Conservation (phyloP, 2,329 filamentous ascomycete species). For the Colletotrichum tabaci region DNA sequence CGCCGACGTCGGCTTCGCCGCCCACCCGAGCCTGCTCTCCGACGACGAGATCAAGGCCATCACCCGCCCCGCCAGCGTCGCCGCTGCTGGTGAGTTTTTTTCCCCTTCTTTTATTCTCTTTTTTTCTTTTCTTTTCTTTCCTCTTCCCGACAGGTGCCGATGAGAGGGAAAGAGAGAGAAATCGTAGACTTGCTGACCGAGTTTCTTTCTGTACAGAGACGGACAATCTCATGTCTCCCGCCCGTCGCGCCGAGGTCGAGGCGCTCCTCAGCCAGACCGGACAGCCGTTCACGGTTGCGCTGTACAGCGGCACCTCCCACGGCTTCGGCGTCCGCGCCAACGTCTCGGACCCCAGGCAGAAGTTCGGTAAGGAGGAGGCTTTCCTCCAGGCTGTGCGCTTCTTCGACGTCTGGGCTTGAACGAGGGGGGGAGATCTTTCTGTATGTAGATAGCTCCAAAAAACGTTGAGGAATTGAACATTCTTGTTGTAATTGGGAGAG, state of each 20-base stretch:
- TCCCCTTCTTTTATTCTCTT: fast-evolving
- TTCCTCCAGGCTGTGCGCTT: conserved; percentile 83
- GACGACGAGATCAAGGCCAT: conserved; percentile 72
- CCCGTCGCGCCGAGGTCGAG: conserved; percentile 70
- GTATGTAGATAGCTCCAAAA: background rate
- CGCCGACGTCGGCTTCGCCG: conserved; percentile 72
- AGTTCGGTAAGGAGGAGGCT: conserved; percentile 84
- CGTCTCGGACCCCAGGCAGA: conserved; percentile 62
- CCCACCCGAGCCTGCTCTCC: conserved; percentile 75
- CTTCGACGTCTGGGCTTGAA: conserved; percentile 71
- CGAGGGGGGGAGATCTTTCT: too few species aligned
- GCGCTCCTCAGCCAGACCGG: conserved; percentile 68
- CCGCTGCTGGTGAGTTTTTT: conserved; percentile 69
- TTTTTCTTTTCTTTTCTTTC: too few species aligned
- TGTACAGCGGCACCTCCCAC: conserved; percentile 79
- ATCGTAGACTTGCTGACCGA: conserved; percentile 21
- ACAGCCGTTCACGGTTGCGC: conserved; percentile 76
- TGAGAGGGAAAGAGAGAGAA: background rate
- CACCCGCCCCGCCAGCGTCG: conserved; percentile 70
- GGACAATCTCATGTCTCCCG: conserved; percentile 71
- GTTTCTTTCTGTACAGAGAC: conserved; percentile 58
- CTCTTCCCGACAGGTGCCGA: too few species aligned
- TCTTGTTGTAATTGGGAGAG: too few species aligned
- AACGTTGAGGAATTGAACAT: too few species aligned
- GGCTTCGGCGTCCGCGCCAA: conserved; percentile 83